phyloP scores from a whole-genome alignment of 495 filamentous ascomycete species.

The Pyrenula aspistea region DNA sequence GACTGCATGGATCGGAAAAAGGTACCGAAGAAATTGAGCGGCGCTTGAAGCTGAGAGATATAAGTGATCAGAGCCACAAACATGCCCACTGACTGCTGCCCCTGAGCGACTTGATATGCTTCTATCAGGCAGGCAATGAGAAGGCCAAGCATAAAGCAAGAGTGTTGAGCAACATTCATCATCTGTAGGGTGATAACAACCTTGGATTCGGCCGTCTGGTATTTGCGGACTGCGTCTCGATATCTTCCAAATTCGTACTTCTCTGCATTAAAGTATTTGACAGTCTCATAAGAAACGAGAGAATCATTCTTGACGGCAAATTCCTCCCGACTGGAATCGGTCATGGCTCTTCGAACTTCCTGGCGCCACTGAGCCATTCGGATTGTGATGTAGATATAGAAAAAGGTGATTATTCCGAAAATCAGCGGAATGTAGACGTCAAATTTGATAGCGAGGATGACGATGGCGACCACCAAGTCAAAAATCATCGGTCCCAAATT shows the following conservation, averaged over 20 bases:
- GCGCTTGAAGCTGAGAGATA: slow-evolving; percentile 83
- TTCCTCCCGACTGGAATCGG: slow-evolving; percentile 84
- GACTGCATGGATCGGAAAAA: slow-evolving; percentile 96
- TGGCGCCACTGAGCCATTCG: slow-evolving; percentile 90
- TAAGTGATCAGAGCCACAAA: slow-evolving; percentile 79
- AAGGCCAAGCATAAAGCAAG: slow-evolving; percentile 86
- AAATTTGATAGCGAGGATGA: slow-evolving; percentile 68
- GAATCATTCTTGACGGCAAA: slow-evolving; percentile 98
- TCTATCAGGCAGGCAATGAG: slow-evolving; percentile 74
- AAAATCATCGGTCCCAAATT: slow-evolving; percentile 89
- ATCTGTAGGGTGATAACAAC: slow-evolving; percentile 78
- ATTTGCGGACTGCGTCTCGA: slow-evolving; percentile 63
- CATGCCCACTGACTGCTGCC: slow-evolving; percentile 56
- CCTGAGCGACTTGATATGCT: slow-evolving; percentile 75
- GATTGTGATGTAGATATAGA: slow-evolving; percentile 89
- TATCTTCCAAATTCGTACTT: slow-evolving; percentile 85
- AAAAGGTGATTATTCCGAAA: slow-evolving; percentile 83
- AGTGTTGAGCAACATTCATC: slow-evolving; percentile 89
- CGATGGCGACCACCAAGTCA: slow-evolving; percentile 77
- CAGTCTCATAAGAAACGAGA: slow-evolving; percentile 94
- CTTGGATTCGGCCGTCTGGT: slow-evolving; percentile 77
- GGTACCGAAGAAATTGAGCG: slow-evolving; percentile 94
- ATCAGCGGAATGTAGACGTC: slow-evolving; percentile 91
- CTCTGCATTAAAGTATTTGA: slow-evolving; percentile 98
- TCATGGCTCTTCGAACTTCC: slow-evolving; percentile 83